Conservation (phyloP, 306 rosid genomes). For the Rosa chinensis region DNA sequence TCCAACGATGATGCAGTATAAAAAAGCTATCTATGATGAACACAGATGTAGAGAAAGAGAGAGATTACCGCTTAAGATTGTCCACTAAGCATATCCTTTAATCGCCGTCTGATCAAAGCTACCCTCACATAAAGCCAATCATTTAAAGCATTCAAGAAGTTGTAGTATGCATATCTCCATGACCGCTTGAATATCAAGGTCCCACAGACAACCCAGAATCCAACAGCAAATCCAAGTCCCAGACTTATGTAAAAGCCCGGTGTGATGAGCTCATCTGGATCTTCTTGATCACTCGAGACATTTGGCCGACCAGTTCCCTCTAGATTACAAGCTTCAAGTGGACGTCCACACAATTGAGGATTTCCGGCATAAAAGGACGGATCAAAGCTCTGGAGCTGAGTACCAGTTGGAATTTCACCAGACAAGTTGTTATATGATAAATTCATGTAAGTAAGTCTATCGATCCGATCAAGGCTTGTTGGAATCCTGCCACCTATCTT, state of each 20-base stretch:
- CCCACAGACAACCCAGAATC: constrained; percentile 40
- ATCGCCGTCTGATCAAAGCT: background rate
- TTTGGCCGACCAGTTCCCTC: too few relatives aligned
- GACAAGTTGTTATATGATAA: constrained; percentile 19
- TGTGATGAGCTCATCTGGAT: too few relatives aligned
- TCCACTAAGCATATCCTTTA: background rate
- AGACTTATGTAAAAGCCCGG: too few relatives aligned
- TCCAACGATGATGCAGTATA: too few relatives aligned
- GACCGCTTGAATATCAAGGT: constrained; percentile 12
- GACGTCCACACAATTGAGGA: too few relatives aligned
- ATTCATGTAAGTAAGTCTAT: rapidly evolving
- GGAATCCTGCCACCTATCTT: constrained; percentile 30
- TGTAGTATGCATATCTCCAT: constrained; percentile 31
- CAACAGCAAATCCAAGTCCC: background rate
- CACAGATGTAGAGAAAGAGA: too few relatives aligned
- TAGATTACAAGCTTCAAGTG: too few relatives aligned
- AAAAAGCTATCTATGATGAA: too few relatives aligned
- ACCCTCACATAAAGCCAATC: constrained; percentile 7
- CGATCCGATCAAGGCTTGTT: background rate
- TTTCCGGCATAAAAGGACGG: too few relatives aligned
- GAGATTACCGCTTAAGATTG: background rate
- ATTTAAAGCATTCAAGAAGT: background rate
- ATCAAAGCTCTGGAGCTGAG: too few relatives aligned
- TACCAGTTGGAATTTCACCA: too few relatives aligned
- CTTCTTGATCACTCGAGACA: too few relatives aligned